A percentile compares a stretch with the other conserved stretches of the same genome.
These are phyloP conservation scores for Yarrowia yakushimensis DNA, from an alignment of 805 yeast species.

Conservation along the genomic window DNA sequence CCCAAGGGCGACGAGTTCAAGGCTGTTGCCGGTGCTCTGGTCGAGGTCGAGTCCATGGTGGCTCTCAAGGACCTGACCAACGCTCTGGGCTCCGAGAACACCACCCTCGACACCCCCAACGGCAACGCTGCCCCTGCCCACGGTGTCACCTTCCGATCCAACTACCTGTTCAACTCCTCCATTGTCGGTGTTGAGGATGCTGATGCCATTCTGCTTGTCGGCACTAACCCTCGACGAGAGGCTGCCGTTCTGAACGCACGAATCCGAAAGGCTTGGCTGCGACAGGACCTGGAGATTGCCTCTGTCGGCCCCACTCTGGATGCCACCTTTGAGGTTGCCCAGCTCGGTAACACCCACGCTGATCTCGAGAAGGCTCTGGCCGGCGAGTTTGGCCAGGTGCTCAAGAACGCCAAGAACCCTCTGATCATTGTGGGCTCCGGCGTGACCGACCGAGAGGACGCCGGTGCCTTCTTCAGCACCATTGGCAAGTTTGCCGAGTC, in stretches of 20 bases:
- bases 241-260: slow-evolving; percentile 85
- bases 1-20: slow-evolving; percentile 71
- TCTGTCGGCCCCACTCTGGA: slow-evolving; percentile 75
- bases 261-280: slow-evolving; percentile 76
- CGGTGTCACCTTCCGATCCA: slow-evolving; percentile 73
- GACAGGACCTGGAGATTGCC: slow-evolving; percentile 59
- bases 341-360: slow-evolving; percentile 58
- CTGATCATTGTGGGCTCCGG: slow-evolving; percentile 79
- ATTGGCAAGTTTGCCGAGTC: slow-evolving; percentile 61
- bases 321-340: slow-evolving; percentile 63
- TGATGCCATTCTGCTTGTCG: slow-evolving; percentile 73
- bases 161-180: slow-evolving; percentile 75
- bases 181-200: slow-evolving; percentile 79
- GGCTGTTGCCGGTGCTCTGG: slow-evolving; percentile 77
- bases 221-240: slow-evolving; percentile 86
- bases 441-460: slow-evolving; percentile 63
- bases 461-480: slow-evolving; percentile 54
- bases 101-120: slow-evolving; percentile 64
- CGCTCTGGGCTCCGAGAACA: slow-evolving; percentile 74
- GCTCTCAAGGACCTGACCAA: slow-evolving; percentile 77
- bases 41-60: slow-evolving; percentile 79
- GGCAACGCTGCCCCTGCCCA: slow-evolving; percentile 56
- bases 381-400: slow-evolving; percentile 67
- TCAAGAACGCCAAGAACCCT: slow-evolving; percentile 66
- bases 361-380: slow-evolving; percentile 57